Percentiles rank a stretch among this genome's conserved stretches.
phyloP scores from a whole-genome alignment of 163 green algal genomes.

The Coccomyxa subellipsoidea region DNA sequence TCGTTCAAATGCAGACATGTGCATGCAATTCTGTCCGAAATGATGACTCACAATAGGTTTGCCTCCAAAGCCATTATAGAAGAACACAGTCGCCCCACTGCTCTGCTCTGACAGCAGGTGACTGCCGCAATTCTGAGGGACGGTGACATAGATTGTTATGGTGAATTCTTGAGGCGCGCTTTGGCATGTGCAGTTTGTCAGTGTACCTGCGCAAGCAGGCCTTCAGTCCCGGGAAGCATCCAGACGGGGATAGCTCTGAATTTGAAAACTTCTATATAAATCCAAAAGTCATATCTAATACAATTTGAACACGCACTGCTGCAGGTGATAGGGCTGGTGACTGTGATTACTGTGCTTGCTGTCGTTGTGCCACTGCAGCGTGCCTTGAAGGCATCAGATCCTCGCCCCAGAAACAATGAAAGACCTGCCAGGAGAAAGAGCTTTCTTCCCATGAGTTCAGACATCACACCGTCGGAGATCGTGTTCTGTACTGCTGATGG shows the following conservation, averaged over 20 bases:
- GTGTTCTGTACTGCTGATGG: not conserved
- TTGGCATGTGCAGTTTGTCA: not conserved
- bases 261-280: no score
- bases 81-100: not conserved
- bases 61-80: conserved; percentile 10
- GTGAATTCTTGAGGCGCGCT: not conserved
- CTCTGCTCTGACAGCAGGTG: not conserved
- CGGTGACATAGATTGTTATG: not conserved
- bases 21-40: no score
- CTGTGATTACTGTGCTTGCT: not conserved
- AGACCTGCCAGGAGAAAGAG: not conserved
- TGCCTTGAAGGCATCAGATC: not conserved
- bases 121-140: not conserved
- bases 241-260: no score
- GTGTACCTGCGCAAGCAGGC: no score
- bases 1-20: no score
- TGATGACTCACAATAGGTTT: not conserved
- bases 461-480: not conserved
- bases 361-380: not conserved
- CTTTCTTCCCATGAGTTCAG: not conserved
- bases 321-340: not conserved
- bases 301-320: not conserved
- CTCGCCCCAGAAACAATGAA: not conserved
- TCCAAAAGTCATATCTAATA: not conserved
- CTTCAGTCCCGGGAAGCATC: no score